These are phyloP conservation scores for Fusarium redolens DNA, from an alignment of 2,329 filamentous ascomycete genomes.

Conservation along the genomic window DNA sequence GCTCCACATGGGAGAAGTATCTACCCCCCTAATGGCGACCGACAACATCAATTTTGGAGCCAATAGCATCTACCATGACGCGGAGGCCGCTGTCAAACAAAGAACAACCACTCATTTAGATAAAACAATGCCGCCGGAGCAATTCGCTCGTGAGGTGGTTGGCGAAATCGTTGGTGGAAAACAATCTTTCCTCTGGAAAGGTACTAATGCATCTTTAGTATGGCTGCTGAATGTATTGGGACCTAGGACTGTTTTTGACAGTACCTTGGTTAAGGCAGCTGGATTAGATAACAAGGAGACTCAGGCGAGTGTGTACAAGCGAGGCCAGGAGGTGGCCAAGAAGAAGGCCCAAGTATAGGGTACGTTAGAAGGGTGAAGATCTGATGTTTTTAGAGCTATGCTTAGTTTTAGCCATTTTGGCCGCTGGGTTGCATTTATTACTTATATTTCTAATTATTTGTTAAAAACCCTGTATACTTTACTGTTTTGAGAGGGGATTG, in stretches of 20 bases:
- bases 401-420: too few species aligned
- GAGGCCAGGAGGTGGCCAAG: too few species aligned
- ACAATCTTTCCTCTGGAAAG: slow-evolving; percentile 13
- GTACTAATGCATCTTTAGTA: slow-evolving; percentile 3
- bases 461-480: too few species aligned
- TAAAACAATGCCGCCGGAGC: background rate
- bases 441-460: too few species aligned
- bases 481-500: too few species aligned
- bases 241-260: slow-evolving; percentile 12
- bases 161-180: background rate
- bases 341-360: too few species aligned
- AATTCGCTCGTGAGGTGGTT: slow-evolving; percentile 20
- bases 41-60: slow-evolving; percentile 18
- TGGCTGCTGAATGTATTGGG: slow-evolving; percentile 19
- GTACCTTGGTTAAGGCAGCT: too few species aligned
- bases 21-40: slow-evolving; percentile 16
- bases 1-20: slow-evolving; percentile 25
- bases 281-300: too few species aligned
- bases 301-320: too few species aligned
- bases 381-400: too few species aligned
- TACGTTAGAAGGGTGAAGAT: too few species aligned
- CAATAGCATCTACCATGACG: background rate
- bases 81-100: background rate
- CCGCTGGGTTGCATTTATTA: too few species aligned
- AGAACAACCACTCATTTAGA: background rate